Evolutionary conservation across 768 basidiomycete genomes (phyloP).

Genomic region (Suillus luteus): DNA sequence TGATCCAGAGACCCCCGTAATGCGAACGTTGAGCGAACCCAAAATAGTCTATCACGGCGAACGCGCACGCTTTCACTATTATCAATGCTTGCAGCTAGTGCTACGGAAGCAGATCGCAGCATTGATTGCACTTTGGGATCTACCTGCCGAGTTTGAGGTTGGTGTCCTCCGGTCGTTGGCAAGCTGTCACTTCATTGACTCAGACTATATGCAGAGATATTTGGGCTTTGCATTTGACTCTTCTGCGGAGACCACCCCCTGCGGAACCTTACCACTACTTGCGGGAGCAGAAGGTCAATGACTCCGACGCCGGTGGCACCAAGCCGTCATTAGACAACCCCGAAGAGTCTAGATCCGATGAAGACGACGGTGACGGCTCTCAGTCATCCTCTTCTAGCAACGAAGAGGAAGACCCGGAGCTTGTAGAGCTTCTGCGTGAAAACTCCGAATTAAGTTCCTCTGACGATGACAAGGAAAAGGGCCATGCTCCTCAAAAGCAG

Average conservation of each 20-base stretch:
- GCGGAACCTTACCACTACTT: slow-evolving; percentile 58
- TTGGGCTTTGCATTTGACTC: slow-evolving; percentile 75
- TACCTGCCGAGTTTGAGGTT: slow-evolving; percentile 83
- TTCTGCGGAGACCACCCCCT: slow-evolving; percentile 59
- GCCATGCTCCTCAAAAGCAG: slow-evolving; percentile 11
- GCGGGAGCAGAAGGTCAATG: slow-evolving; percentile 38
- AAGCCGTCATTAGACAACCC: slow-evolving; percentile 7
- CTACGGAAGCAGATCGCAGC: slow-evolving; percentile 73
- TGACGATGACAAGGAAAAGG: slow-evolving; percentile 21
- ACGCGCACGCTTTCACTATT: slow-evolving; percentile 75
- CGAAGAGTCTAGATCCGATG: slow-evolving; percentile 19
- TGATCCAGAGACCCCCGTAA: slow-evolving; percentile 19
- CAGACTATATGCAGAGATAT: slow-evolving; percentile 76
- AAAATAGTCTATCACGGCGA: slow-evolving; percentile 79
- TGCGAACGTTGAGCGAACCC: slow-evolving; percentile 7
- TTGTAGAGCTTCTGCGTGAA: slow-evolving; percentile 41
- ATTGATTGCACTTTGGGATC: slow-evolving; percentile 62
- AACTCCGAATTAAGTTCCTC: slow-evolving; percentile 37
- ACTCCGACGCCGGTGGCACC: slow-evolving; percentile 15
- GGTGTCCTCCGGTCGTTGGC: slow-evolving; percentile 16
- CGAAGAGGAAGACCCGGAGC: slow-evolving; percentile 36
- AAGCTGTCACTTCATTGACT: slow-evolving; percentile 13
- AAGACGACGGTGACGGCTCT: slow-evolving; percentile 16
- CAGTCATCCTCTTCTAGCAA: slow-evolving; percentile 18
- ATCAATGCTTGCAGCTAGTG: slow-evolving; percentile 82